A percentile compares a stretch with the other conserved stretches of the same genome.
phyloP scores from a whole-genome alignment of 1,139 yeast species.

The Geotrichum histeridarum region DNA sequence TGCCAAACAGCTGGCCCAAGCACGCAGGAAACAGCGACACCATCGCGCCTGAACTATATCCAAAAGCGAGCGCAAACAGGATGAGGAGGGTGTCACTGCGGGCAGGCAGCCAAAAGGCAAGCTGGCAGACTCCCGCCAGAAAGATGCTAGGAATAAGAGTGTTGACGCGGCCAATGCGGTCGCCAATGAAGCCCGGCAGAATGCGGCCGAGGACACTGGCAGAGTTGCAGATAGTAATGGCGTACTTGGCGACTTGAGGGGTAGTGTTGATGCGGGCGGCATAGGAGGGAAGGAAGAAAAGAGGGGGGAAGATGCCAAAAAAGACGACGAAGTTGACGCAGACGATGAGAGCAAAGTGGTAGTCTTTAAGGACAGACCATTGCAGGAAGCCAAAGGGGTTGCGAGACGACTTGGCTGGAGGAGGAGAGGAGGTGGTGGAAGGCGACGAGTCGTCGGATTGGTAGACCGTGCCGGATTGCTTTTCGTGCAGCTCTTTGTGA shows the following conservation, averaged over 20 bases:
- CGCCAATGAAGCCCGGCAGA: slow-evolving; percentile 46
- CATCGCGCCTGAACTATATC: slow-evolving; percentile 43
- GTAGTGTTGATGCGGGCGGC: slow-evolving; percentile 29
- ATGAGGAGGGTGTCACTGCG: slow-evolving; percentile 26
- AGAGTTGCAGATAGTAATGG: slow-evolving; percentile 48
- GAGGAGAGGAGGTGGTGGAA: background rate
- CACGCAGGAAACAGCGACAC: slow-evolving; percentile 41
- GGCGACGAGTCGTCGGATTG: background rate
- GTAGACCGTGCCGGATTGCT: background rate
- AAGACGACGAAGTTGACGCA: slow-evolving; percentile 31
- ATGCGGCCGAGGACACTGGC: slow-evolving; percentile 49
- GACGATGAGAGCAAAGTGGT: slow-evolving; percentile 21
- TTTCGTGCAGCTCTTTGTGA: background rate
- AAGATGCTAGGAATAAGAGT: slow-evolving; percentile 36
- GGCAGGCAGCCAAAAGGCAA: slow-evolving; percentile 32
- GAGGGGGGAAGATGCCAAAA: slow-evolving; percentile 39
- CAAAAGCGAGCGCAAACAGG: slow-evolving; percentile 44
- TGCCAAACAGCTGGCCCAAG: slow-evolving; percentile 44
- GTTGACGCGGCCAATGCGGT: slow-evolving; percentile 46
- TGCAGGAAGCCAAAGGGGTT: slow-evolving; percentile 14
- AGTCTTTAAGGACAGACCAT: slow-evolving; percentile 25
- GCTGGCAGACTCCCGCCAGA: slow-evolving; percentile 28
- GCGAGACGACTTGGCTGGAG: background rate
- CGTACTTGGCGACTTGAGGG: slow-evolving; percentile 25
- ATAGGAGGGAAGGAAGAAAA: slow-evolving; percentile 31